Conservation (phyloP, 352 stramenopile genomes). For the Phytophthora nicotianae region DNA sequence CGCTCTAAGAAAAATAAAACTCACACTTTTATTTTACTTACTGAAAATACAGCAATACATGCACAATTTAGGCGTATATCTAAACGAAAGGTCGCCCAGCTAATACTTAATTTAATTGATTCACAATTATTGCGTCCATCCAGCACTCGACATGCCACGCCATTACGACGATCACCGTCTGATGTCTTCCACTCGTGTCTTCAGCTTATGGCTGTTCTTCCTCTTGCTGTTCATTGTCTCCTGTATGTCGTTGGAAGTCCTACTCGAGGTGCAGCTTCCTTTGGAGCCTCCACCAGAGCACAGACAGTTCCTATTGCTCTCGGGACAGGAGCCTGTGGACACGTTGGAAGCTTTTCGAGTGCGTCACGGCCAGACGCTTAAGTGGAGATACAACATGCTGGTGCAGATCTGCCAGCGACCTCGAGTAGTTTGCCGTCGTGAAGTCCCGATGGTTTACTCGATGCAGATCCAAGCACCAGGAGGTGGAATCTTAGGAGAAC, state of each 20-base stretch:
- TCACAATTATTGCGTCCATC: conserved; percentile 9
- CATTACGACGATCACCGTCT: conserved; percentile 6
- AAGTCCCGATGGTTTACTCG: conserved; percentile 46
- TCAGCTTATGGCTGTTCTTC: conserved; percentile 16
- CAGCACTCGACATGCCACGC: conserved; percentile 4
- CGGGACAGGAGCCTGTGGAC: conserved; percentile 57
- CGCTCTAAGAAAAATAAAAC: too few species aligned
- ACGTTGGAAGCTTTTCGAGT: conserved; percentile 54
- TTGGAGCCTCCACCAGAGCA: conserved; percentile 30
- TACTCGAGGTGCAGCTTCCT: conserved; percentile 32
- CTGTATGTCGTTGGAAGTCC: conserved; percentile 28
- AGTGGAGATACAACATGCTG: conserved; percentile 48
- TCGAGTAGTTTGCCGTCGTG: conserved; percentile 48
- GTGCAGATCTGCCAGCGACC: conserved; percentile 43
- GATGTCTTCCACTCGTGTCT: too few species aligned
- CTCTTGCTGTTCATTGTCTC: conserved; percentile 22
- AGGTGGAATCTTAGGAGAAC: conserved; percentile 37
- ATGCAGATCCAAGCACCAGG: conserved; percentile 39
- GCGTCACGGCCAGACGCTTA: conserved; percentile 35
- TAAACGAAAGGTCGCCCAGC: conserved; percentile 18
- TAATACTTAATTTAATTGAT: background rate
- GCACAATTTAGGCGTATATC: conserved; percentile 20
- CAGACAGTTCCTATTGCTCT: conserved; percentile 40
- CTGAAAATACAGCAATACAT: conserved; percentile 13
- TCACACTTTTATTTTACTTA: too few species aligned